These are phyloP conservation scores for Suhomyces choctaworum DNA, from an alignment of 1,139 yeast genomes.

Conservation along the genomic window DNA sequence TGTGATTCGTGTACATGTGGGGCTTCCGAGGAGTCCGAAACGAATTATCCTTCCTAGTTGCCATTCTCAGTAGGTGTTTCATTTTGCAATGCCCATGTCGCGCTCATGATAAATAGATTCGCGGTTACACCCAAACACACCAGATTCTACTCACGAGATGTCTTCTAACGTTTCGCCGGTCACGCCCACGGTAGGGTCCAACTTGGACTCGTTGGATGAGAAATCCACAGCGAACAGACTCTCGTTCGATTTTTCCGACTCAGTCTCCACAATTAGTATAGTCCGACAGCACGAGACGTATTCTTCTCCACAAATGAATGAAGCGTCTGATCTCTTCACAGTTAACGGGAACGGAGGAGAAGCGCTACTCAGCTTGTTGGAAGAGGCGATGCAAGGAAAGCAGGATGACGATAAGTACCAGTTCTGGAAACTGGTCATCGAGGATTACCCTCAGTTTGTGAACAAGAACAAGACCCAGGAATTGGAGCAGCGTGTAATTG, in stretches of 20 bases:
- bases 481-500: slow-evolving; percentile 28
- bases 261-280: slow-evolving; percentile 30
- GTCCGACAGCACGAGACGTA: slow-evolving; percentile 37
- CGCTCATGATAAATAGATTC: too few species aligned
- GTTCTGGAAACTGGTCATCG: slow-evolving; percentile 29
- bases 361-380: slow-evolving; percentile 6
- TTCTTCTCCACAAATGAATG: slow-evolving; percentile 36
- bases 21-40: too few species aligned
- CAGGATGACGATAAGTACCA: slow-evolving; percentile 13
- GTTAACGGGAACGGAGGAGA: slow-evolving; percentile 11
- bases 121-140: too few species aligned
- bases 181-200: slow-evolving; percentile 4
- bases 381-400: slow-evolving; percentile 4
- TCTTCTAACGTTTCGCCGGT: slow-evolving; percentile 6
- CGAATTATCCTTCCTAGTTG: too few species aligned
- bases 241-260: slow-evolving; percentile 22
- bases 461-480: slow-evolving; percentile 20
- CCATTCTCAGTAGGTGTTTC: too few species aligned
- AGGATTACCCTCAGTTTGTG: slow-evolving; percentile 24
- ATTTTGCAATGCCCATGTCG: too few species aligned
- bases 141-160: too few species aligned
- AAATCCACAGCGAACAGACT: slow-evolving; percentile 10
- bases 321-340: slow-evolving; percentile 32
- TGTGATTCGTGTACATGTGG: too few species aligned
- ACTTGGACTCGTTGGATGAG: slow-evolving; percentile 4